These are phyloP conservation scores for Saitoella complicata DNA, from an alignment of 805 yeast species.

Conservation along the genomic window DNA sequence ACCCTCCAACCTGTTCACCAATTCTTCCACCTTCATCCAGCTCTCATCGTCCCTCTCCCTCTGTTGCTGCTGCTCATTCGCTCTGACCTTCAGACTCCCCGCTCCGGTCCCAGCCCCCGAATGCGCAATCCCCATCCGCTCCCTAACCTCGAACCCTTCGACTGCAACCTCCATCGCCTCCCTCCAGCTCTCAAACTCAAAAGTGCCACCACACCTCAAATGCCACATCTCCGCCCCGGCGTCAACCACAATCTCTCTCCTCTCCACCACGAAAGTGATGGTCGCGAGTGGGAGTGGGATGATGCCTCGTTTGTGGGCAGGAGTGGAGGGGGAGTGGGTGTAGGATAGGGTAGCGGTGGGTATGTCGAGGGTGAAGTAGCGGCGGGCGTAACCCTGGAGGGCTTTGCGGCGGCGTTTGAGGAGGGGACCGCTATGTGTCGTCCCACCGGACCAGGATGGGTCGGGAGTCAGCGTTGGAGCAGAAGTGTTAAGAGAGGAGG, in stretches of 20 bases:
- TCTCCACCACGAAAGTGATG: constrained; percentile 59
- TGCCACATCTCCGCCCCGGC: constrained; percentile 94
- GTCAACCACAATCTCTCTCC: constrained; percentile 61
- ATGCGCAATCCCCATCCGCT: background rate
- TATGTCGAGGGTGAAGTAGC: constrained; percentile 72
- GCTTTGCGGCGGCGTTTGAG: constrained; percentile 69
- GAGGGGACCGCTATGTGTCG: constrained; percentile 57
- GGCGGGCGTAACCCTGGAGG: constrained; percentile 68
- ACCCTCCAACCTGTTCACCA: too few relatives aligned
- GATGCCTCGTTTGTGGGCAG: constrained; percentile 69
- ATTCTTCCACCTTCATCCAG: too few relatives aligned
- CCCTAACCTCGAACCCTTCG: too few relatives aligned
- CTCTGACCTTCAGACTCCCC: too few relatives aligned
- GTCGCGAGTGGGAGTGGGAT: constrained; percentile 74
- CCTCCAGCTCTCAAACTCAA: constrained; percentile 70
- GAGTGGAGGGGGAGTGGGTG: constrained; percentile 45
- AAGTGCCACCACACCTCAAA: constrained; percentile 46
- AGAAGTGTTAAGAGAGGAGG: too few relatives aligned
- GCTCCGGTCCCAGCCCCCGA: background rate
- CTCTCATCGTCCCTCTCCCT: too few relatives aligned
- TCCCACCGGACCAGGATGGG: constrained; percentile 10
- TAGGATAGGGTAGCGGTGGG: constrained; percentile 73
- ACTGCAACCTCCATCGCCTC: constrained; percentile 29
- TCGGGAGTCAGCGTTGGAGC: background rate
- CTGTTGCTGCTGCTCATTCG: too few relatives aligned